A percentile compares a stretch with the other conserved stretches of the same genome.
Conservation (phyloP, 2,329 filamentous ascomycete genomes). For the Boeremia lycopersici region DNA sequence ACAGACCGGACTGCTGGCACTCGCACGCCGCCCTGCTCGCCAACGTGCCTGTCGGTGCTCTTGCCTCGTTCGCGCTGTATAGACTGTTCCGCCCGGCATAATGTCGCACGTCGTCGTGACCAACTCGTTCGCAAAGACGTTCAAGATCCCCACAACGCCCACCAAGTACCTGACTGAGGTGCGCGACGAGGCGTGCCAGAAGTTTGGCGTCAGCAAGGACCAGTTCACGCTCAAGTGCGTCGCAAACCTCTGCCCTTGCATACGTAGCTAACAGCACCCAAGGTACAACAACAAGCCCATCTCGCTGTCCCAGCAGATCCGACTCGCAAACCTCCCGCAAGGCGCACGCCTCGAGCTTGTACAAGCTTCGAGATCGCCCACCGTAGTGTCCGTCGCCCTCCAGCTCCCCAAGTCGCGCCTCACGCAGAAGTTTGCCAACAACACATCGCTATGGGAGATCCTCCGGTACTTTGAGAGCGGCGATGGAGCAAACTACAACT, state of each 20-base stretch:
- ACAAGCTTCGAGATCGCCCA: conserved; percentile 81
- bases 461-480: conserved; percentile 84
- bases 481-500: conserved; percentile 62
- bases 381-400: conserved; percentile 85
- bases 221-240: conserved; percentile 81
- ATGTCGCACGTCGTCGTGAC: conserved; percentile 88
- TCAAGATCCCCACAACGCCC: conserved; percentile 82
- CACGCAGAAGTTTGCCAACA: conserved; percentile 84
- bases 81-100: conserved; percentile 60
- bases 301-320: conserved; percentile 83
- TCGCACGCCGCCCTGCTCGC: conserved; percentile 31
- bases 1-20: conserved; percentile 36
- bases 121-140: conserved; percentile 76
- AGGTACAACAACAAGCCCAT: conserved; percentile 76
- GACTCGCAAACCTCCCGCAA: conserved; percentile 78
- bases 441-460: conserved; percentile 86
- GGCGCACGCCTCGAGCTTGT: conserved; percentile 94
- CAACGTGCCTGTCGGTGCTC: conserved; percentile 33
- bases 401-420: conserved; percentile 78
- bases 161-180: conserved; percentile 83
- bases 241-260: not conserved
- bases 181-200: conserved; percentile 83
- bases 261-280: conserved; percentile 9
- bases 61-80: conserved; percentile 36
- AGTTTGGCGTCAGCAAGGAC: conserved; percentile 73